These are phyloP conservation scores for Talaromyces islandicus DNA, from an alignment of 2,329 filamentous ascomycete genomes.

Conservation along the genomic window DNA sequence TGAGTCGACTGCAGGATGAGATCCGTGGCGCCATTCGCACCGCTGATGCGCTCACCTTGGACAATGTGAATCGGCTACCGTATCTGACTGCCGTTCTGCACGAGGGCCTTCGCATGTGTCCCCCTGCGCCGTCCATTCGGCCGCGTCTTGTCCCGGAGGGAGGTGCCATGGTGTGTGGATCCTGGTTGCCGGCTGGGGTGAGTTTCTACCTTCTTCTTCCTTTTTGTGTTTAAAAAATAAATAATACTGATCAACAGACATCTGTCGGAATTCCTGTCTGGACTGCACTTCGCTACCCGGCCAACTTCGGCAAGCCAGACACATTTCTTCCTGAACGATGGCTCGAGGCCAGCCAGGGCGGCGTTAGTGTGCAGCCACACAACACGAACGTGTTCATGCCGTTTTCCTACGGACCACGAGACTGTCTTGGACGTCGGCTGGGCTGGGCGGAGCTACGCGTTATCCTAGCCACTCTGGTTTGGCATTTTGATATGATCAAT, in stretches of 20 bases:
- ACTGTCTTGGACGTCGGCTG: neutral
- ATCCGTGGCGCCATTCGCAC: conserved; percentile 27
- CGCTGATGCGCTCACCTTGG: conserved; percentile 25
- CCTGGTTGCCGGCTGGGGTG: conserved; percentile 43
- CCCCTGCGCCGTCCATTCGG: conserved; percentile 51
- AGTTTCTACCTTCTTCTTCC: neutral
- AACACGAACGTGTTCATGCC: neutral
- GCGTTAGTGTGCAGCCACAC: neutral
- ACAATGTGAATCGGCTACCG: conserved; percentile 47
- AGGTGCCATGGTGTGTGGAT: conserved; percentile 35
- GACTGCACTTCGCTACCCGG: too few relatives aligned
- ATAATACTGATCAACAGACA: neutral
- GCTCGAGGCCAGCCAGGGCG: neutral
- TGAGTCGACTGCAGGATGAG: conserved; percentile 43
- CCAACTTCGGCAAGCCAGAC: too few relatives aligned
- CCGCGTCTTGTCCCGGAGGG: conserved; percentile 46
- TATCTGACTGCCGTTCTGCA: conserved; percentile 51
- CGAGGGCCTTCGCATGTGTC: conserved; percentile 54
- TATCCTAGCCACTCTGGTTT: neutral
- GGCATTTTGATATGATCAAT: neutral
- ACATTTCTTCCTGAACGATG: neutral
- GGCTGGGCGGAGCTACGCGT: neutral
- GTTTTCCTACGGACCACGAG: neutral
- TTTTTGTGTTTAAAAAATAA: neutral
- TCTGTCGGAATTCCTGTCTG: neutral